Evolutionary conservation across 1,284 basidiomycete species (phyloP), one percentile per base, ranked within the genome.

Genomic region (Trametes sp.): DNA sequence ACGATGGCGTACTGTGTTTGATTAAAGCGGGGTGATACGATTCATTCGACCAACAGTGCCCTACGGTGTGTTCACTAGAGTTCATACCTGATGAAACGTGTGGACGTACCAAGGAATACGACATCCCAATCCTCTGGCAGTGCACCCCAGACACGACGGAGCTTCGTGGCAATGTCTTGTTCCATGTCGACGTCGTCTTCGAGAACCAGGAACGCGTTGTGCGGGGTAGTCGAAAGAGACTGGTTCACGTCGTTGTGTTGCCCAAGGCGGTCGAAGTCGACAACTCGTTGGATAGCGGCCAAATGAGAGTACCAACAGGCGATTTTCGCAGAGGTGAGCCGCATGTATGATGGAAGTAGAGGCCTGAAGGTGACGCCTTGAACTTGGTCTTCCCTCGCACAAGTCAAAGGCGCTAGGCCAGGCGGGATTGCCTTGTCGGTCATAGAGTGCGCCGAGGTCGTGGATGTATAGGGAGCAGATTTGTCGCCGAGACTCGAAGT

Each of bases 141-240:
- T 4, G 76, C 71, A 1, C 69, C 60, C 88, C 89, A 91, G 50
- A 93, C 72, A 6, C 69, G 67, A 36, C 69, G 70, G 54, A 93
- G 75, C 42, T 85, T 79, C 13, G 72, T 57, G 16, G 80, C 74
- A 10, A 92, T 81, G 69, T 93, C 87, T 61, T 78, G 81, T 75
- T 94, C 90, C 81, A 92, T 85, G 72, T 94, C 89, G 16, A 94
- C 77, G 64, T 94, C 92, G 72, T 94, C 93, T 76, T 94, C 92
- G 21, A 94, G 77, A 21, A 94, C 81, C 16, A 94, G 71, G 0
- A 78, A 78, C 13, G 82, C 77, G 24, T 71, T 68, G 21, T 36
- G 23, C 9, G 24, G 4, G 19, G 31, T 54, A 9, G 6, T 10
- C 10, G 4, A 19, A n/a, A 26, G 9, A 5, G 13, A 11, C 28